Evolutionary conservation across 2,329 filamentous ascomycete genomes (phyloP).

Genomic region (Aureobasidium pullulans): DNA sequence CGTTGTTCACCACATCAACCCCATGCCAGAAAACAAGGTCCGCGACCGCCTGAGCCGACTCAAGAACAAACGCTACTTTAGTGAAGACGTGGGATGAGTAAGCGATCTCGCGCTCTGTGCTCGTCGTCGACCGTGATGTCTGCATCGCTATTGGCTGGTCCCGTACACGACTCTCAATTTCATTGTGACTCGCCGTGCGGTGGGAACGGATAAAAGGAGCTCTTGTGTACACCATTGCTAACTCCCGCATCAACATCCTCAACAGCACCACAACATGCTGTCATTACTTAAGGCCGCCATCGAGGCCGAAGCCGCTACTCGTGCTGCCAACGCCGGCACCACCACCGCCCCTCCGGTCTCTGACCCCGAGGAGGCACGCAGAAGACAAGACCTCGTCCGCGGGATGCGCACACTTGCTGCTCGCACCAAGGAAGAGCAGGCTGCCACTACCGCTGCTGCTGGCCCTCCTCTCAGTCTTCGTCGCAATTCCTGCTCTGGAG

Average conservation of each 20-base stretch:
- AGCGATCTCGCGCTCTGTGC: not conserved
- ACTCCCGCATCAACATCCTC: not conserved
- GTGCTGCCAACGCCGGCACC: too few species aligned
- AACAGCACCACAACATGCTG: not conserved
- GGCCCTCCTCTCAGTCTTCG: not conserved
- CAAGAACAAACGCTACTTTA: conserved; percentile 45
- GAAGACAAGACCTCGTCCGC: too few species aligned
- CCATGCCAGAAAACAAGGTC: conserved; percentile 30
- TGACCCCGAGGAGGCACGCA: too few species aligned
- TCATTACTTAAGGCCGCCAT: not conserved
- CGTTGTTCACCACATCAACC: conserved; percentile 77
- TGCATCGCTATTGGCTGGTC: too few species aligned
- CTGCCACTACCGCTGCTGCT: too few species aligned
- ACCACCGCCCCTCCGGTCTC: too few species aligned
- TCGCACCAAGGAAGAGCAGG: too few species aligned
- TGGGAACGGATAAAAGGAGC: too few species aligned
- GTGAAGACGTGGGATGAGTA: conserved; percentile 31
- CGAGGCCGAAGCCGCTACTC: not conserved
- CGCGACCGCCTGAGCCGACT: conserved; percentile 16
- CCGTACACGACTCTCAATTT: too few species aligned
- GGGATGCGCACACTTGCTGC: too few species aligned
- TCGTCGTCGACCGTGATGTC: not conserved
- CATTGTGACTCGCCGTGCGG: not conserved
- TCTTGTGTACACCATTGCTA: too few species aligned
- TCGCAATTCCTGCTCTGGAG: not conserved